A percentile compares a stretch with the other conserved stretches of the same genome.
Conservation (phyloP, 768 basidiomycete species). For the Piloderma croceum region DNA sequence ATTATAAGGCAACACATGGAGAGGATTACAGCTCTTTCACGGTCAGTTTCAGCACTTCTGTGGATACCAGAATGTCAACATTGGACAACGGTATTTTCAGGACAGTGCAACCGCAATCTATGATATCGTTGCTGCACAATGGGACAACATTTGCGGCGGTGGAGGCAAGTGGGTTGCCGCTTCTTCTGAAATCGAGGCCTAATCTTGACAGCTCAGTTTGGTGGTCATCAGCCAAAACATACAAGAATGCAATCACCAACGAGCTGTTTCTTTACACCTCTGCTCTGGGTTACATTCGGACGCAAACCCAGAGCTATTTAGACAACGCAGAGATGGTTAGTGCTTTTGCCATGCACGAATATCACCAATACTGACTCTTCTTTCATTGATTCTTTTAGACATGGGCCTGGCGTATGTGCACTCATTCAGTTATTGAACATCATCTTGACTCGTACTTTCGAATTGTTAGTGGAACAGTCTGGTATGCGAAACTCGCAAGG, state of each 20-base stretch:
- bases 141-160: constrained; percentile 47
- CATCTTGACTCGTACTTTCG: no score
- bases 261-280: constrained; percentile 49
- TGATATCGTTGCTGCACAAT: constrained; percentile 44
- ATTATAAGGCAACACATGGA: constrained; percentile 43
- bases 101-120: constrained; percentile 44
- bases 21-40: constrained; percentile 16
- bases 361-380: not conserved
- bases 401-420: constrained; percentile 34
- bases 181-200: not conserved
- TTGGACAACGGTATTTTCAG: no score
- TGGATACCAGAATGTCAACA: not conserved
- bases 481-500: constrained; percentile 43
- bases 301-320: constrained; percentile 34
- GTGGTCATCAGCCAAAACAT: constrained; percentile 51
- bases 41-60: constrained; percentile 11
- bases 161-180: constrained; percentile 31
- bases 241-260: constrained; percentile 62
- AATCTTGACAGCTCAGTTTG: constrained; percentile 32
- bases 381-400: constrained; percentile 7
- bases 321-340: constrained; percentile 43
- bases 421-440: no score
- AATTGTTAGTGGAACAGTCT: constrained; percentile 32
- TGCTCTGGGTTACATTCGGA: constrained; percentile 39
- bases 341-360: not conserved